Evolutionary conservation across 2,329 filamentous ascomycete species (phyloP).

Genomic region (Ophiocordyceps sinensis): DNA sequence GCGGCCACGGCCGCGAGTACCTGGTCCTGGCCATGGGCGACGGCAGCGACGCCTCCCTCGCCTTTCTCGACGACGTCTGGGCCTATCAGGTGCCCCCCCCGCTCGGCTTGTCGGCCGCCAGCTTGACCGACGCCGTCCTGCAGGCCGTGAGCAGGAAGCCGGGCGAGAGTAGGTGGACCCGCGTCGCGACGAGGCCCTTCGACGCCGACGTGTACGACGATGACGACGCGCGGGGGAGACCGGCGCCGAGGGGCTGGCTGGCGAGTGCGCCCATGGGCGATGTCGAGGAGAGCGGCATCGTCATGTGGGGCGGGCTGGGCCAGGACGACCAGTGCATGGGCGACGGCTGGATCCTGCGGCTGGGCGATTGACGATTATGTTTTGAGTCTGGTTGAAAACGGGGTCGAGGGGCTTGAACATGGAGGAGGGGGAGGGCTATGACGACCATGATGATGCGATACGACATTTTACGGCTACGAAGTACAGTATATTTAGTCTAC

Average conservation of each 20-base stretch:
- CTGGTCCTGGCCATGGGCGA: conserved; percentile 49
- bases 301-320: conserved; percentile 46
- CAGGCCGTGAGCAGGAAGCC: conserved; percentile 36
- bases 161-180: conserved; percentile 44
- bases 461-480: no score
- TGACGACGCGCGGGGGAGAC: conserved; percentile 34
- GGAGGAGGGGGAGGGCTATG: no score
- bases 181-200: conserved; percentile 29
- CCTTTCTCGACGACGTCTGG: conserved; percentile 48
- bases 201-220: conserved; percentile 37
- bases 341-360: conserved; percentile 50
- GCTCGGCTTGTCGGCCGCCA: conserved; percentile 37
- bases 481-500: no score
- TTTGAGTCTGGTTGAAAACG: not conserved
- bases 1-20: conserved; percentile 46
- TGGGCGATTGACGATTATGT: conserved; percentile 17
- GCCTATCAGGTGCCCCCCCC: conserved; percentile 46
- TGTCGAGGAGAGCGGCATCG: conserved; percentile 41
- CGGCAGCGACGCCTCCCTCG: conserved; percentile 31
- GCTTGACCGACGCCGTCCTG: conserved; percentile 39
- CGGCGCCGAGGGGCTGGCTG: conserved; percentile 41
- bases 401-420: not conserved
- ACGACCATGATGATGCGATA: no score
- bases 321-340: conserved; percentile 35
- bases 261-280: conserved; percentile 41